Evolutionary conservation across 129 eudicot species (phyloP).

Genomic region (Flaveria brownii): DNA sequence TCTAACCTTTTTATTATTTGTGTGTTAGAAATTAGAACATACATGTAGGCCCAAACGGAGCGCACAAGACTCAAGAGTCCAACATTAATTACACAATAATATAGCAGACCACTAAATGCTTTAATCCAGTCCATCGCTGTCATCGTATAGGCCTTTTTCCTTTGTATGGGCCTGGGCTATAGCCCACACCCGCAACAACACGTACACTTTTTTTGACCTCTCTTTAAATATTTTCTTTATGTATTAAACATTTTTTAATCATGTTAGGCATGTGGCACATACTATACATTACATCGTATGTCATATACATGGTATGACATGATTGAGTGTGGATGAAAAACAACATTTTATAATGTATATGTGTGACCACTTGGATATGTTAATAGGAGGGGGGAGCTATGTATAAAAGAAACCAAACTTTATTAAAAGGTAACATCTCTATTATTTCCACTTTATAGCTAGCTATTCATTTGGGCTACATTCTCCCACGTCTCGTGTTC

Average conservation of each 20-base stretch:
- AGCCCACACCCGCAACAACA: conserved; percentile 15
- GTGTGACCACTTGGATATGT: conserved; percentile 20
- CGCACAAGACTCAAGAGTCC: no score
- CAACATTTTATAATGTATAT: not conserved
- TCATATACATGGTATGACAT: no score
- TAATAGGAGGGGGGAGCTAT: conserved; percentile 2
- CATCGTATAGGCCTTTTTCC: conserved; percentile 1
- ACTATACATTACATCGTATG: no score
- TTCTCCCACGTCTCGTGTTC: conserved; percentile 16
- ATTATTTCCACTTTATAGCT: conserved; percentile 21
- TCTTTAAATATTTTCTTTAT: no score
- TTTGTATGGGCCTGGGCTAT: conserved; percentile 30
- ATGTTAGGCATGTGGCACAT: no score
- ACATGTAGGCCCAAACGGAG: no score
- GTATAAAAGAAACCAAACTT: conserved; percentile 31
- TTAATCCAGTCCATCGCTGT: not conserved
- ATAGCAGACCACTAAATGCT: no score
- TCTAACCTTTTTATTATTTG: no score
- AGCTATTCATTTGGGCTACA: conserved; percentile 6
- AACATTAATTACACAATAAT: no score
- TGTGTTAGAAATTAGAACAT: no score
- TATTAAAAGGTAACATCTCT: conserved; percentile 28
- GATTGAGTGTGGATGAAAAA: not conserved
- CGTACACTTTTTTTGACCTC: no score
- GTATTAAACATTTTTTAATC: no score